Evolutionary conservation across 108 stramenopile genomes (phyloP), one percentile per base, ranked within the genome.

Genomic region (Cyclostephanos invisitatus): DNA sequence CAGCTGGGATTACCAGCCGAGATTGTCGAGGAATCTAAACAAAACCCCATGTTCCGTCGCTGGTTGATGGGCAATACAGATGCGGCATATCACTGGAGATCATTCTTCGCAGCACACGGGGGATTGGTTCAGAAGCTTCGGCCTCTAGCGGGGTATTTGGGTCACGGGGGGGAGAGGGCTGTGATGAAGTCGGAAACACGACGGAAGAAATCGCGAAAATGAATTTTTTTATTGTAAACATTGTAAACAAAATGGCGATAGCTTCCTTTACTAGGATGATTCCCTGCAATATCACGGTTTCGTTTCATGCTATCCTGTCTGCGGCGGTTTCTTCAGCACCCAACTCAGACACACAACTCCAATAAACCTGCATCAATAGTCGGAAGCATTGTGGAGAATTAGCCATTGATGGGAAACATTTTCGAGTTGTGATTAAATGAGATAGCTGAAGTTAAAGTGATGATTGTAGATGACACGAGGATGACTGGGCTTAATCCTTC

Each of bases 1-100:
- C 63, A 79, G n/a, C 73, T 93, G 29, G 92, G 92, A 21, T 50
- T 91, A 44, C 68, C 83, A 25, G 89, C 89, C 2, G 92, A 93
- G 80, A 83, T 88, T 53, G 88, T 93, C 58, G 92, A 93, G 77
- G 92, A 93, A 74, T 89, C 84, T 24, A 93, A 93, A 67, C 75
- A 78, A 68, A 85, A 86, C 72, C 87, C 89, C 46, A 84, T 86
- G 83, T 93, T 93, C 83, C 80, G 83, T 48, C 75, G 87, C 22
- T 93, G 92, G 92, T 64, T 93, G 27, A 56, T 36, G 8, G 92
- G 92, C 5, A 85, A 87, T 18, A 90, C 92, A 7, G 89, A 93
- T 81, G 88, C 83, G 22, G 89, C 92, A 2, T 65, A 85, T 42
- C 73, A 81, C 73, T 93, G 89, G 88, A 83, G 78, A 58, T 70